Evolutionary conservation across 1,284 basidiomycete genomes (phyloP), one percentile per base, ranked within the genome.

Genomic region (Vanrija sp.): DNA sequence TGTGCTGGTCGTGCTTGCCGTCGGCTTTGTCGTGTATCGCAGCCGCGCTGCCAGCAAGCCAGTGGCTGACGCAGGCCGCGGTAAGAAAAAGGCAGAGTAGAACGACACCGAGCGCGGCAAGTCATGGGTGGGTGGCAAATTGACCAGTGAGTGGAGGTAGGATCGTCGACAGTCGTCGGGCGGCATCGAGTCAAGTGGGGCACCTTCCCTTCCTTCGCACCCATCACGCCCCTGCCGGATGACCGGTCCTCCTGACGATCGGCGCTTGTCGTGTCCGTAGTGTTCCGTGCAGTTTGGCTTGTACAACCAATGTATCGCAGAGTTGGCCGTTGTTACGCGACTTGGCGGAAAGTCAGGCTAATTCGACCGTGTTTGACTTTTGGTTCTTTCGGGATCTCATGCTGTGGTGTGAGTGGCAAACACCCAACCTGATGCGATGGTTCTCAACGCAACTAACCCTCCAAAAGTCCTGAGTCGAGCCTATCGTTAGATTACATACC

Each of bases 381-480:
- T 0, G 71, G 66, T 46, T 80, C 77, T 60, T 76, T 78, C 1
- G 79, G 79, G 23, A 81, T 80, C 64, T 80, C 78, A 54, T 81
- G 80, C 74, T 78, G 53, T 23, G 3, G 28, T 28, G 19, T 19
- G 6, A 44, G 38, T 23, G 34, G 34, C 29, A n/a, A 23, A 23
- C 21, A 23, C 21, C 21, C 21, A 21, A 46, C 38, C 43, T 25
- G n/a, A 14, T 16, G 29, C 19, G 14, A 14, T 16, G 29, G 26
- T 28, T 34, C 9, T n/a, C 4, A n/a, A 52, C 18, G 25, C 6
- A 25, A 51, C 67, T 43, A 43, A 78, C 78, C 60, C 81, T 82
- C 78, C 81, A 83, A 39, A 69, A 75, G 34, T 78, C 68, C 59
- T 83, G 82, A 6, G 80, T 82, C 19, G 58, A 55, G 8, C 67